These are phyloP conservation scores for Mucor velutinosus DNA, from an alignment of 371 early-diverging fungal species.

Conservation along the genomic window DNA sequence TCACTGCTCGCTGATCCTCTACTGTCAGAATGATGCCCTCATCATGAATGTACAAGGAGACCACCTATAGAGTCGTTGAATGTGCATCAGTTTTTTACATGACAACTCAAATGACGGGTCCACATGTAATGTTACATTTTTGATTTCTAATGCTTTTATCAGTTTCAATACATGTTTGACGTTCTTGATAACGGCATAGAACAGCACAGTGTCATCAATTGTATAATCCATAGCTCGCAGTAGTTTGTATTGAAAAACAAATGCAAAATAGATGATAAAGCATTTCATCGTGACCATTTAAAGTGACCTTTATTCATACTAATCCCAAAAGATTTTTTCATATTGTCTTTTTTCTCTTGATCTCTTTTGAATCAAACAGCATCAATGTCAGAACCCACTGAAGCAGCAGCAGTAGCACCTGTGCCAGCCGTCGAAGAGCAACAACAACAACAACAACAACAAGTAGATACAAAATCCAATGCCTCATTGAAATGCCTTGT, in stretches of 20 bases:
- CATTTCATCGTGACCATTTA: not conserved
- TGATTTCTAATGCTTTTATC: constrained; percentile 13
- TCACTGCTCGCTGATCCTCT: constrained; percentile 29
- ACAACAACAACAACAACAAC: not conserved
- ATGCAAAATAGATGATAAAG: not conserved
- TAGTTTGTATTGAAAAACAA: not conserved
- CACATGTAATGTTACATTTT: constrained; percentile 8
- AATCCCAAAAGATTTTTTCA: not conserved
- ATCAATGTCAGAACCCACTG: constrained; percentile 15
- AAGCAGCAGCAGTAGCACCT: not conserved
- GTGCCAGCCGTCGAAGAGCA: not conserved
- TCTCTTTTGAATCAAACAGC: not conserved
- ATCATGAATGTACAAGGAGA: constrained; percentile 25
- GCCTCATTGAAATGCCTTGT: constrained; percentile 45
- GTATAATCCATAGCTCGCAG: constrained; percentile 7
- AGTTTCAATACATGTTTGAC: not conserved
- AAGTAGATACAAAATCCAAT: not conserved
- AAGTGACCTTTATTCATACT: constrained; percentile 1
- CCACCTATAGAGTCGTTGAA: not conserved
- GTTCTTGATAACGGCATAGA: constrained; percentile 15
- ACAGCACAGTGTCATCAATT: constrained; percentile 8
- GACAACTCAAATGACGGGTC: not conserved
- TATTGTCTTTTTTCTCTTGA: not conserved
- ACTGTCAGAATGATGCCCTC: constrained; percentile 44
- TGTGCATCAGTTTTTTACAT: not conserved